Conservation (phyloP, 305 asterid species). For the Fraxinus greggii region DNA sequence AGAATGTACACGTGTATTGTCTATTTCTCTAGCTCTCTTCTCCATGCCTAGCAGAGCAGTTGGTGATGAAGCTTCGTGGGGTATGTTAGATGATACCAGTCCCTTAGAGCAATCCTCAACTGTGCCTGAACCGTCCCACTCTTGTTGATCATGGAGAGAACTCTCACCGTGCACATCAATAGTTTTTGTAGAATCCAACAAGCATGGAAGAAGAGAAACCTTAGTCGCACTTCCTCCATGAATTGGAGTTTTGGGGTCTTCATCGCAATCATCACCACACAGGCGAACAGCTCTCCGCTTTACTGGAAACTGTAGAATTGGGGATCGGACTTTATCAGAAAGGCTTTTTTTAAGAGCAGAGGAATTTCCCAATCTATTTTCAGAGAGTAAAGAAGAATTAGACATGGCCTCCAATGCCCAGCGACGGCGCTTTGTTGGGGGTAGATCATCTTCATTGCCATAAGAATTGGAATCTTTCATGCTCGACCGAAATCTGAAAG, state of each 20-base stretch:
- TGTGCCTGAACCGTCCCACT: constrained; percentile 34
- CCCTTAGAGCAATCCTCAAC: constrained; percentile 42
- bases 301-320: constrained; percentile 40
- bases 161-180: constrained; percentile 32
- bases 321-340: constrained; percentile 39
- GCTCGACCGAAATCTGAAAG: constrained; percentile 32
- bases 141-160: constrained; percentile 27
- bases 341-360: constrained; percentile 36
- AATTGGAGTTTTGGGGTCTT: constrained; percentile 81
- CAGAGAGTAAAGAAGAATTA: constrained; percentile 18
- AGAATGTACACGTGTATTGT: constrained; percentile 25
- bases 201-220: constrained; percentile 33
- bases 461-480: constrained; percentile 41
- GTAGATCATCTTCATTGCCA: constrained; percentile 65
- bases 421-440: constrained; percentile 68
- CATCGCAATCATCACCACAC: constrained; percentile 66
- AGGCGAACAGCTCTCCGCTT: constrained; percentile 86
- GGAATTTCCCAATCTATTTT: constrained; percentile 39
- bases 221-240: constrained; percentile 66
- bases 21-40: constrained; percentile 42
- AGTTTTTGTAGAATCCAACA: constrained; percentile 39
- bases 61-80: constrained; percentile 33
- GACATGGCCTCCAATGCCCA: constrained; percentile 40
- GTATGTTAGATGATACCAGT: constrained; percentile 34
- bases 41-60: constrained; percentile 42